These are phyloP conservation scores for Kondoa subrosea DNA, from an alignment of 768 basidiomycete genomes.

Conservation along the genomic window DNA sequence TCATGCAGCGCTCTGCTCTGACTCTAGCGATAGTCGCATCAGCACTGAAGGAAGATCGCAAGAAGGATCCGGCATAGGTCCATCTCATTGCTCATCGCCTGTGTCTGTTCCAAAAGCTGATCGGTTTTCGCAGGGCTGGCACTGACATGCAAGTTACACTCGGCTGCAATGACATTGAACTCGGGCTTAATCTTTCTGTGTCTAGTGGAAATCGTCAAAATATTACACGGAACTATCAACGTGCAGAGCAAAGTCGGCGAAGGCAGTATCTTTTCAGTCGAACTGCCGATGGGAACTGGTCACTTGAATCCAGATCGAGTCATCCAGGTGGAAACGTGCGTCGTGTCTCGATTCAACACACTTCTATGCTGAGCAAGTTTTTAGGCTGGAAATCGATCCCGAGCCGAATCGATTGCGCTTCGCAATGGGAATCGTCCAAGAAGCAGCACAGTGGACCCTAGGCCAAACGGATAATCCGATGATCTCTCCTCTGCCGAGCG, in stretches of 20 bases:
- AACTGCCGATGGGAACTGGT: not conserved
- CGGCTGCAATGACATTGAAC: slow-evolving; percentile 20
- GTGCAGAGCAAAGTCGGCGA: slow-evolving; percentile 18
- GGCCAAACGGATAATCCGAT: not conserved
- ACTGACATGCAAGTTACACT: too few relatives aligned
- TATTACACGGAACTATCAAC: slow-evolving; percentile 20
- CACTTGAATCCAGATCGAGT: not conserved
- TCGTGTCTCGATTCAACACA: too few relatives aligned
- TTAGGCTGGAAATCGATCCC: slow-evolving; percentile 11
- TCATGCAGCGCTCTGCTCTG: too few relatives aligned
- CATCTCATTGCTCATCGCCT: too few relatives aligned
- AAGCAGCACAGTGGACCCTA: not conserved
- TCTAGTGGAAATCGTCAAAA: slow-evolving; percentile 9
- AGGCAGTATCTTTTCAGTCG: slow-evolving; percentile 18
- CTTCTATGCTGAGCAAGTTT: too few relatives aligned
- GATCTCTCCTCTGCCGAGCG: not conserved
- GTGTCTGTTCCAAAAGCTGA: too few relatives aligned
- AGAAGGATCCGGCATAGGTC: too few relatives aligned
- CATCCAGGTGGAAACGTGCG: not conserved
- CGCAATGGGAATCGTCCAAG: slow-evolving; percentile 13
- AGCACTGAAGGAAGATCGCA: not conserved
- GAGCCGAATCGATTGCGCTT: slow-evolving; percentile 19
- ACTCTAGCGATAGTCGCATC: too few relatives aligned
- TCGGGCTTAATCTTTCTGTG: slow-evolving; percentile 19
- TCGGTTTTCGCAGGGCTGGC: too few relatives aligned